phyloP scores from a whole-genome alignment of 1,284 basidiomycete species.

The Austropuccinia psidii region DNA sequence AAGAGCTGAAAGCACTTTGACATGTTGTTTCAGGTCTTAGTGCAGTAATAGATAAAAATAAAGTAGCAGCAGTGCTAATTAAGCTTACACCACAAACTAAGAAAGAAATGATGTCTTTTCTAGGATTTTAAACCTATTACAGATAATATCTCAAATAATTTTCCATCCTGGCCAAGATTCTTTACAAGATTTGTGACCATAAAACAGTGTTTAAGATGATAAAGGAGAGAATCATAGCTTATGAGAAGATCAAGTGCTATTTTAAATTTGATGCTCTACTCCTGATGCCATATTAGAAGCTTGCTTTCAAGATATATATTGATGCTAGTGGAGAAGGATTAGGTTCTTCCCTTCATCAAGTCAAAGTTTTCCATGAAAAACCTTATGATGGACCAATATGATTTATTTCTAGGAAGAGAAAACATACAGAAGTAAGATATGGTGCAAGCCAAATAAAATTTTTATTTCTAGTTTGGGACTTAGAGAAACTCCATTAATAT shows the following conservation, averaged over 20 bases:
- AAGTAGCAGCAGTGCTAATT: background rate
- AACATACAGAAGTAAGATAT: no score
- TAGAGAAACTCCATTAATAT: no score
- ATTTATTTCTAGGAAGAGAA: conserved; percentile 5
- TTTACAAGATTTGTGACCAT: background rate
- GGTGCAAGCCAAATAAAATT: no score
- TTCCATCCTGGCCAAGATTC: background rate
- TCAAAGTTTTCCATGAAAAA: background rate
- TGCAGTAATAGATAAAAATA: background rate
- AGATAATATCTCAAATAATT: background rate
- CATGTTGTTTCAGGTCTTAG: conserved; percentile 3
- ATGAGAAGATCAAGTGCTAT: background rate
- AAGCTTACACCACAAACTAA: background rate
- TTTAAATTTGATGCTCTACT: background rate
- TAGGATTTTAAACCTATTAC: background rate
- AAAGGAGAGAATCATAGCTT: background rate
- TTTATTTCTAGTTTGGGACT: no score
- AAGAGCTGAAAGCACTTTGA: conserved; percentile 4
- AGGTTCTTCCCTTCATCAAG: conserved; percentile 17
- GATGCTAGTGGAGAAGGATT: background rate
- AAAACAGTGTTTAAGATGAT: conserved; percentile 17
- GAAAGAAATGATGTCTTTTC: background rate
- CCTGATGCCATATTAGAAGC: background rate
- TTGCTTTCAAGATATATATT: background rate
- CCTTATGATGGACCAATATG: background rate